phyloP scores from a whole-genome alignment of 2,329 filamentous ascomycete species.

The Neopestalotiopsis rosae region DNA sequence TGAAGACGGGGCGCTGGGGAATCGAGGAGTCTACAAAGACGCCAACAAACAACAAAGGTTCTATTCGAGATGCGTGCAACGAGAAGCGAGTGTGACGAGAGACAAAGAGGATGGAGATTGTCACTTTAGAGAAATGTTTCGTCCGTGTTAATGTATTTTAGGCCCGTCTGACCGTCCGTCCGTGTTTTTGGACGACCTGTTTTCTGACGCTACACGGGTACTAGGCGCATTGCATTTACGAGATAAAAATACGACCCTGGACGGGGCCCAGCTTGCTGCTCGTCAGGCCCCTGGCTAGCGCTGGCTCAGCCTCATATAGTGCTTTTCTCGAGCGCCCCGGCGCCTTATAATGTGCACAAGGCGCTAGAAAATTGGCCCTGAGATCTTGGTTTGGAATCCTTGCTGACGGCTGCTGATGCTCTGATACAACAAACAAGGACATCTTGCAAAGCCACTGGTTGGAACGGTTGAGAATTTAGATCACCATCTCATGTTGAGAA shows the following conservation, averaged over 20 bases:
- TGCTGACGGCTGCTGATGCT: too few relatives aligned
- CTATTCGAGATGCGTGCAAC: not conserved
- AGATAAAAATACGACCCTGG: slow-evolving; percentile 1
- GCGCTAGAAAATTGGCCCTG: not conserved
- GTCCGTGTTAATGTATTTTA: not conserved
- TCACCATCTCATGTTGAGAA: too few relatives aligned
- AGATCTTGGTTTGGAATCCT: too few relatives aligned
- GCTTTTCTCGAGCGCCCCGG: not conserved
- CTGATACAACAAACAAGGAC: too few relatives aligned
- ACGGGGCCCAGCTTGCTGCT: not conserved
- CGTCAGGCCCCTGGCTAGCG: not conserved
- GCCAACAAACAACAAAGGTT: not conserved
- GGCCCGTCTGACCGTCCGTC: not conserved
- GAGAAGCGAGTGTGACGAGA: not conserved
- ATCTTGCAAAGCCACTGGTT: too few relatives aligned
- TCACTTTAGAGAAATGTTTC: not conserved
- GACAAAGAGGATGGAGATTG: not conserved
- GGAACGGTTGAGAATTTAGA: too few relatives aligned
- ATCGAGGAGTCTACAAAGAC: not conserved
- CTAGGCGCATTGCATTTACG: not conserved
- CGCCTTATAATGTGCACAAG: not conserved
- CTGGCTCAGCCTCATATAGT: slow-evolving; percentile 12
- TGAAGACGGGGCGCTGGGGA: not conserved
- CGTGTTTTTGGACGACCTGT: not conserved
- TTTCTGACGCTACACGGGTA: not conserved